Conservation (phyloP, 352 stramenopile genomes). For the Paralagenidium karlingii region DNA sequence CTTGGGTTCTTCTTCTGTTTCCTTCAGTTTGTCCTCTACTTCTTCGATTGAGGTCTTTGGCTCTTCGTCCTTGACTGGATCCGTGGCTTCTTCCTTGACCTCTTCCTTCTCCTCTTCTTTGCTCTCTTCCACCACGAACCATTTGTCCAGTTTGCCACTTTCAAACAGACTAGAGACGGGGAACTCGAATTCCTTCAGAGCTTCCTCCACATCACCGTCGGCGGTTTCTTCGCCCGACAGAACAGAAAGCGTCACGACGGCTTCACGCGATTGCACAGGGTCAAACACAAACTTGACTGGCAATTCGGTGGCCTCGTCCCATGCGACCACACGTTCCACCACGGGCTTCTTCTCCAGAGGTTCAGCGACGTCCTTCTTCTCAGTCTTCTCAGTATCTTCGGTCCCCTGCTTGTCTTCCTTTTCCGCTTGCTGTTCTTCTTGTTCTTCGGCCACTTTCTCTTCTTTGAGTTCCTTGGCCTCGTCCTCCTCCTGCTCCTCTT, state of each 20-base stretch:
- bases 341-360: not conserved
- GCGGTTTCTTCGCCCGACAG: constrained; percentile 16
- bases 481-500: constrained; percentile 30
- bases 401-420: not conserved
- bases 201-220: constrained; percentile 27
- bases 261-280: constrained; percentile 69
- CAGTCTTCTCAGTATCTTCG: constrained; percentile 2
- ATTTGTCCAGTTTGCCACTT: constrained; percentile 39
- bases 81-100: constrained; percentile 5
- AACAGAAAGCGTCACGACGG: constrained; percentile 57
- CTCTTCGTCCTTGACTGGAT: constrained; percentile 1
- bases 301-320: constrained; percentile 20
- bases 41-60: constrained; percentile 5
- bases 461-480: constrained; percentile 30
- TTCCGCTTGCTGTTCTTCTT: not conserved
- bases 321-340: constrained; percentile 4
- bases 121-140: constrained; percentile 49
- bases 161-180: constrained; percentile 64
- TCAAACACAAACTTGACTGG: constrained; percentile 71
- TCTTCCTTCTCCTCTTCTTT: constrained; percentile 15
- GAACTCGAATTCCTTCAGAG: constrained; percentile 71
- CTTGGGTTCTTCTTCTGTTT: not conserved
- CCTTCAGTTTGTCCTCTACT: not conserved
- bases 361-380: constrained; percentile 1
- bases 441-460: not conserved